Base-by-base conservation (phyloP, 306 rosid genomes). In the Pterocarpus santalinus region DNA sequence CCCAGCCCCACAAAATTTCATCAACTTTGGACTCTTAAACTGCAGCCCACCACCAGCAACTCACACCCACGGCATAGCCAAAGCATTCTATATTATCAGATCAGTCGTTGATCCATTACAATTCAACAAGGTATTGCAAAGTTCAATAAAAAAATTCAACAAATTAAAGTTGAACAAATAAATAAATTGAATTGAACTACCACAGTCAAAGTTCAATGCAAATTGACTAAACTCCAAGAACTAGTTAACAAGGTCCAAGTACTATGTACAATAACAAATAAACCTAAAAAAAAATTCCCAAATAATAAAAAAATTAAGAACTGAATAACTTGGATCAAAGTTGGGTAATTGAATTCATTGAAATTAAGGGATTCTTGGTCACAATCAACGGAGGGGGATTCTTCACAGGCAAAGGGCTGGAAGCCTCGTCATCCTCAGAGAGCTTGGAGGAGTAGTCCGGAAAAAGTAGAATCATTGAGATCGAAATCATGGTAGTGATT, bases 371-470 rank as follows among this genome's bases (percentile, higher is more conserved):
- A 89, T 73, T 81, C 68, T 87, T 91, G 7, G 90, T 88, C 4
- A 81, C 13, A 62, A 72, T 58, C 79, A 86, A 36, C 3, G 91
- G 55, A 46, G 93, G 91, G 9, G 94, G 91, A 87, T 85, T 95
- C 83, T 95, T 95, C 41, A 66, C 28, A 0, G 93, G 99, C 2
- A 69, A 87, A 49, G 99, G 99, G 49, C 98, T 93, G 33, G 95
- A 92, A 28, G 93, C 99, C 85, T 95, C 99, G 41, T 95, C 98
- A 7, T 95, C 99, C 4, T 80, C 91, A 69, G 88, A 82, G 73
- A 83, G 78, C 35, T 78, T 84, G 15, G 87, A 75, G 0, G 92
- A 65, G 17, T 87, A 78, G 5, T 95, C 98, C 2, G 98, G 94
- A 58, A 90, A 22, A 81, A 62, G 97, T 96, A 0, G 99, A 98